Evolutionary conservation across 2,329 filamentous ascomycete species (phyloP).

Genomic region (Fusarium sp.): DNA sequence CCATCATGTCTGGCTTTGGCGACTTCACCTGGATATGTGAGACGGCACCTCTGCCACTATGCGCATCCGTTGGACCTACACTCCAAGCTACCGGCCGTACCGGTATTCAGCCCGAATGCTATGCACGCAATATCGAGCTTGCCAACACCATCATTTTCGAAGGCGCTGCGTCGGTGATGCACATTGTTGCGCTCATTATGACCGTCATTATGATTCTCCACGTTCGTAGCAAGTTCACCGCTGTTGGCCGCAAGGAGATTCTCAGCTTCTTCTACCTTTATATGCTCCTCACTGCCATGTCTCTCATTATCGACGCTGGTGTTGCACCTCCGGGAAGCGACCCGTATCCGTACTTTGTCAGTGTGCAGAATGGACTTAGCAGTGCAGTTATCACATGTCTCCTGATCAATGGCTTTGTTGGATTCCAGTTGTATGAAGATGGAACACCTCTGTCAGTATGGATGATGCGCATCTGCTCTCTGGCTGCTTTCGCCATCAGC

Average conservation of each 20-base stretch:
- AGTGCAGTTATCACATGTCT: conserved; percentile 90
- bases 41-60: conserved; percentile 86
- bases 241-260: conserved; percentile 80
- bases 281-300: conserved; percentile 87
- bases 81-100: conserved; percentile 72
- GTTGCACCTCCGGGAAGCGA: conserved; percentile 84
- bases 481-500: conserved; percentile 84
- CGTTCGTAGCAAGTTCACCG: conserved; percentile 96
- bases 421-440: conserved; percentile 98
- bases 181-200: conserved; percentile 91
- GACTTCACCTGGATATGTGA: conserved; percentile 89
- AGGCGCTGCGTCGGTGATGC: conserved; percentile 87
- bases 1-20: conserved; percentile 81
- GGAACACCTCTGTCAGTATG: conserved; percentile 93
- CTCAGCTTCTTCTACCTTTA: conserved; percentile 98
- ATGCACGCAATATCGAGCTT: conserved; percentile 92
- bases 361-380: conserved; percentile 83
- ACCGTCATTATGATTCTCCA: conserved; percentile 97
- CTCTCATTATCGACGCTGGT: conserved; percentile 90
- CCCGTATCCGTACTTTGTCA: conserved; percentile 90
- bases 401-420: conserved; percentile 96
- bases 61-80: conserved; percentile 82
- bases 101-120: conserved; percentile 90
- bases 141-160: conserved; percentile 99
- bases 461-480: conserved; percentile 82